Conservation (phyloP, 2,329 filamentous ascomycete species). For the Aspergillus unguis region DNA sequence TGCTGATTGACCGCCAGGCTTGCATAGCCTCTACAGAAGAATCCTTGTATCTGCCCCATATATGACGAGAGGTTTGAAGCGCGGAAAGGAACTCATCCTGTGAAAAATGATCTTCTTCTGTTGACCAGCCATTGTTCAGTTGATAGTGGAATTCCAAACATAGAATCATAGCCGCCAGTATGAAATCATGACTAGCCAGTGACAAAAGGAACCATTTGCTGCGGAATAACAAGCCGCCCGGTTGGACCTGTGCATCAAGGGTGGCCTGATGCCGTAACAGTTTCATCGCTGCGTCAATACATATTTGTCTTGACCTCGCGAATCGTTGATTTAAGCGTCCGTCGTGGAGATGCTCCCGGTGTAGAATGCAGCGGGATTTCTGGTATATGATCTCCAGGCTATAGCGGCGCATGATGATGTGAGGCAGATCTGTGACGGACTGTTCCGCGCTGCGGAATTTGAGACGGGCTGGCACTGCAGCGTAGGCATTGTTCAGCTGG, state of each 20-base stretch:
- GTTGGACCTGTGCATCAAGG: conserved; percentile 41
- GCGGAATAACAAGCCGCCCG: conserved; percentile 39
- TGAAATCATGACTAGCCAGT: conserved; percentile 39
- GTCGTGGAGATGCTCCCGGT: conserved; percentile 10
- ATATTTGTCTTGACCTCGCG: conserved; percentile 41
- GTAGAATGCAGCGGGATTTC: conserved; percentile 8
- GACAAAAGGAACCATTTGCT: conserved; percentile 46
- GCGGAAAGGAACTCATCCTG: background rate
- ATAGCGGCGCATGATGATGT: conserved; percentile 7
- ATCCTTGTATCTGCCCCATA: background rate
- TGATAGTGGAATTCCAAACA: conserved; percentile 41
- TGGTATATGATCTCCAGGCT: conserved; percentile 8
- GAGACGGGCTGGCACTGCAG: conserved; percentile 15
- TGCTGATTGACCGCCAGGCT: conserved; percentile 2
- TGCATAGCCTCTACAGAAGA: conserved; percentile 2
- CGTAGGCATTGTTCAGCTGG: conserved; percentile 18
- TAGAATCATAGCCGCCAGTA: conserved; percentile 49
- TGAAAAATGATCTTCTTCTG: background rate
- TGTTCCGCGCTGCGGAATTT: conserved; percentile 6
- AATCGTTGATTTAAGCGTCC: conserved; percentile 37
- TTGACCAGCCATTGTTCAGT: background rate
- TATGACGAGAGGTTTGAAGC: conserved; percentile 2
- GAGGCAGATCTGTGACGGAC: conserved; percentile 8
- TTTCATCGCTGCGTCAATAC: conserved; percentile 45
- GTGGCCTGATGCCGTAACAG: conserved; percentile 45